Evolutionary conservation across 768 basidiomycete species (phyloP), one percentile per base, ranked within the genome.

Genomic region (Lyophyllum shimeji): DNA sequence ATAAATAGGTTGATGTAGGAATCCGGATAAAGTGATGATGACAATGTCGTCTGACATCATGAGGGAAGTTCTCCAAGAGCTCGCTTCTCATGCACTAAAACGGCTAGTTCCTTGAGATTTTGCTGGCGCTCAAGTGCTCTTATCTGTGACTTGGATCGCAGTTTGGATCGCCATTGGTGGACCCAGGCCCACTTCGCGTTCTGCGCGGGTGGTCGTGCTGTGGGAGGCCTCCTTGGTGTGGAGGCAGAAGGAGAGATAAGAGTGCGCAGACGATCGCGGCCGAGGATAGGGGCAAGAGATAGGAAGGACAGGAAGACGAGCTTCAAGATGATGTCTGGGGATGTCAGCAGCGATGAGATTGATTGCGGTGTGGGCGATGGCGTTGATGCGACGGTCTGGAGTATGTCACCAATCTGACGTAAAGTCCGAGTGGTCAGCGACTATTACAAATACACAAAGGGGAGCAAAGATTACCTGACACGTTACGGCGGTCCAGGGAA

Each of bases 401-500:
- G 81, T 39, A 93, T 90, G 68, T 93, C 91, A 18, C 91, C 92
- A 63, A 93, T 89, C 84, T 93, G 69, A 65, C 60, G 65, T 66
- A 60, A 67, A 52, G 3, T 49, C 18, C 17, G 52, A 59, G 49
- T 31, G 34, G 55, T 60, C 40, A 53, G 45, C 46, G 33, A 45
- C 21, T 52, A 44, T 57, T 47, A 52, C 42, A 21, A 18, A 39
- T 61, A 29, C 55, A 56, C 51, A 67, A 60, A 63, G 52, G 50
- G 31, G 61, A 60, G 57, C 57, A 49, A 43, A 56, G 71, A 80
- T 59, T 62, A 89, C 89, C 78, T 92, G 90, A 68, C 92, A 93
- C 60, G 93, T 94, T 53, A 95, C 93, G 25, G 92, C 90, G 50
- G 93, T 94, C 92, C 92, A 94, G 0, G 92, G 92, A 44, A 94